These are phyloP conservation scores for Gracilaria caudata DNA, from an alignment of 23 red algal species.

Conservation along the genomic window DNA sequence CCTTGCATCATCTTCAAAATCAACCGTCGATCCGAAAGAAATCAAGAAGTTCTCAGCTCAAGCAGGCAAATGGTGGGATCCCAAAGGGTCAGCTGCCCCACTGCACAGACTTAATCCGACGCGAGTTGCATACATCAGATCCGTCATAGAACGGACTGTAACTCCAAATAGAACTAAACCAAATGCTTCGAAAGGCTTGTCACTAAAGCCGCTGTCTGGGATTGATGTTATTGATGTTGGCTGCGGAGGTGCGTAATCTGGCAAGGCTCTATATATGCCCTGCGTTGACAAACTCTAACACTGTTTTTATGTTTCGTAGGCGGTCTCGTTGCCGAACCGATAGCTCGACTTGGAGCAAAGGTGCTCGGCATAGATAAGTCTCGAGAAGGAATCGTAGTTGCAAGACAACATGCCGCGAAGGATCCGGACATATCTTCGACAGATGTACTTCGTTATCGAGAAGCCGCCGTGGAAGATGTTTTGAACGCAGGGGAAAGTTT, in stretches of 20 bases:
- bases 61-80: slow-evolving; percentile 89
- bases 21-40: slow-evolving; percentile 79
- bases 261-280: background rate
- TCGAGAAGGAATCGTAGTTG: slow-evolving; percentile 66
- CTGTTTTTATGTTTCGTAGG: slow-evolving; percentile 2
- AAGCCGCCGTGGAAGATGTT: slow-evolving; percentile 64
- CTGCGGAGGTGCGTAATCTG: slow-evolving; percentile 74
- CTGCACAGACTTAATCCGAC: slow-evolving; percentile 90
- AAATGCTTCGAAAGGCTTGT: background rate
- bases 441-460: slow-evolving; percentile 51
- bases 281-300: background rate
- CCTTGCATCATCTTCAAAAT: background rate
- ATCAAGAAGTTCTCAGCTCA: slow-evolving; percentile 79
- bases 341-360: slow-evolving; percentile 84
- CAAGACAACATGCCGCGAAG: slow-evolving; percentile 60
- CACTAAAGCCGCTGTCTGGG: slow-evolving; percentile 36
- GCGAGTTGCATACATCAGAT: slow-evolving; percentile 85
- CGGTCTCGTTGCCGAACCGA: slow-evolving; percentile 85
- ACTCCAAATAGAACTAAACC: background rate
- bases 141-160: slow-evolving; percentile 42
- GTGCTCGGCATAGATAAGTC: slow-evolving; percentile 90
- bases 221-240: slow-evolving; percentile 89
- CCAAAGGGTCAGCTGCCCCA: slow-evolving; percentile 74
- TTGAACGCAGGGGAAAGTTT: slow-evolving; percentile 27
- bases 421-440: slow-evolving; percentile 54